Percentiles rank a stretch among this genome's conserved stretches.
phyloP scores from a whole-genome alignment of 352 stramenopile species.

The Phytophthora aleatoria region DNA sequence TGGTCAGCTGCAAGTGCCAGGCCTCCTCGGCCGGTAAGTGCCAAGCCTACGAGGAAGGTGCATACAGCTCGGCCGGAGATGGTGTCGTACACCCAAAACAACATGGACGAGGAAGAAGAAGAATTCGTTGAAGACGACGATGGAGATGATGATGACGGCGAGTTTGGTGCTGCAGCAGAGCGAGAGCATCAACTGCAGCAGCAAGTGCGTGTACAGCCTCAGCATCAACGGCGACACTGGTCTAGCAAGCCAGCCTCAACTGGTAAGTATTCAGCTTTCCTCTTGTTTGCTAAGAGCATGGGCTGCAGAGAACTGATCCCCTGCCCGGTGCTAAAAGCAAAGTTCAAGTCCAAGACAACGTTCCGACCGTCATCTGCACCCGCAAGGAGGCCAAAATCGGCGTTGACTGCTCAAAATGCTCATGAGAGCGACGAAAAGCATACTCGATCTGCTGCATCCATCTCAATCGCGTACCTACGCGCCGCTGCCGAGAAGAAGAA shows the following conservation, averaged over 20 bases:
- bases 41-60: constrained; percentile 38
- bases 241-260: constrained; percentile 15
- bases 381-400: constrained; percentile 38
- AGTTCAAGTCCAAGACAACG: constrained; percentile 14
- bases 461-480: constrained; percentile 66
- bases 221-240: constrained; percentile 20
- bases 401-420: constrained; percentile 2
- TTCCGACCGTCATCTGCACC: constrained; percentile 68
- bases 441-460: constrained; percentile 34
- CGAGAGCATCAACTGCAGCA: constrained; percentile 21
- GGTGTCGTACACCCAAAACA: constrained; percentile 24
- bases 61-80: constrained; percentile 21
- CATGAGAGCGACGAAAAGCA: constrained; percentile 18
- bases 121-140: constrained; percentile 47
- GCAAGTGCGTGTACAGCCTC: constrained; percentile 1
- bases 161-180: constrained; percentile 48
- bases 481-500: constrained; percentile 71
- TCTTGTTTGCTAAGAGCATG: background rate
- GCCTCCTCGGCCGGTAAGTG: constrained; percentile 54
- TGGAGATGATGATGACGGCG: constrained; percentile 29
- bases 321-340: constrained; percentile 12
- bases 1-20: constrained; percentile 20
- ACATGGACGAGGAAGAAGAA: constrained; percentile 32
- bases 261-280: constrained; percentile 6
- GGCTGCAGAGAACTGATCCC: background rate